phyloP scores from a whole-genome alignment of 176 grass and related monocot genomes.

The Bothriochloa decipiens region DNA sequence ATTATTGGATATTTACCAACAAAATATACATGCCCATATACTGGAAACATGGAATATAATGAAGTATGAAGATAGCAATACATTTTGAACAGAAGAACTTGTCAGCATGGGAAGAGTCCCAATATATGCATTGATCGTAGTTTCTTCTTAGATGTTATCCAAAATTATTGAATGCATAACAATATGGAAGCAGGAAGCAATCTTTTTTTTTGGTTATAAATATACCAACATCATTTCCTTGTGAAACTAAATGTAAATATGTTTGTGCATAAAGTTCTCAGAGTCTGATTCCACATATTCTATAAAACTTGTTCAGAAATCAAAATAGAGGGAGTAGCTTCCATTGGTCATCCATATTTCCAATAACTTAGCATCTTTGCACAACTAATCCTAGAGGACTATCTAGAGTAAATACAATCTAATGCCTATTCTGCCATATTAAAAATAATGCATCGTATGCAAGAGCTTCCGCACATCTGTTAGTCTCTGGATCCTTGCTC shows the following conservation, averaged over 20 bases:
- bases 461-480: background rate
- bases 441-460: conserved; percentile 15
- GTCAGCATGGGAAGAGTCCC: background rate
- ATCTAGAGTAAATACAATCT: background rate
- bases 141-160: background rate
- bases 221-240: background rate
- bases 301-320: background rate
- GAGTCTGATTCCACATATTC: background rate
- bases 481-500: too few relatives aligned
- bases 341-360: conserved; percentile 4
- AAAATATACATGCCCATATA: conserved; percentile 5
- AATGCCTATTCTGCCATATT: background rate
- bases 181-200: background rate
- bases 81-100: background rate
- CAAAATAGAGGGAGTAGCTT: conserved; percentile 9
- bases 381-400: conserved; percentile 18
- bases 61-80: conserved; percentile 16
- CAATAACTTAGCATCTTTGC: conserved; percentile 33
- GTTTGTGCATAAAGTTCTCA: conserved; percentile 12
- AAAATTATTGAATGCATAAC: conserved; percentile 16
- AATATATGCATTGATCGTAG: background rate
- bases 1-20: background rate
- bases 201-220: background rate
- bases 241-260: background rate
- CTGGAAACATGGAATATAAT: conserved; percentile 24